These are phyloP conservation scores for Tetrapisispora pingtungensis DNA, from an alignment of 805 yeast species.

Conservation along the genomic window DNA sequence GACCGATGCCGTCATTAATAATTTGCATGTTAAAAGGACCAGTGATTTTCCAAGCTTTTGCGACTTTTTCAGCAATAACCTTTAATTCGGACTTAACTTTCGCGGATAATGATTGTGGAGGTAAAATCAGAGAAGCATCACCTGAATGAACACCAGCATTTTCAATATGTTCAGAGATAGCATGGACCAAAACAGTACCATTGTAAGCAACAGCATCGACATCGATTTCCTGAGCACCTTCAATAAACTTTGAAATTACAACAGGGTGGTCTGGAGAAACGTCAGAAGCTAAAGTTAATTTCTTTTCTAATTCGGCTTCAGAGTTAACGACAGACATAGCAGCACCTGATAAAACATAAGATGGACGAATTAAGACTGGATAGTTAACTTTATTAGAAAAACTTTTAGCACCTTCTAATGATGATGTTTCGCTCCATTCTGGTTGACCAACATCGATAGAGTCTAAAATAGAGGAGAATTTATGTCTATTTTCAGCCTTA, in stretches of 20 bases:
- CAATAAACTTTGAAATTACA: constrained; percentile 90
- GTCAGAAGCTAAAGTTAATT: constrained; percentile 78
- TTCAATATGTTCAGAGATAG: constrained; percentile 95
- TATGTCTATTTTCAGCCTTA: constrained; percentile 97
- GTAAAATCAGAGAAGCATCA: constrained; percentile 91
- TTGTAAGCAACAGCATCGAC: constrained; percentile 91
- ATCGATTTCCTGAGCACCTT: constrained; percentile 94
- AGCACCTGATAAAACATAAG: constrained; percentile 95
- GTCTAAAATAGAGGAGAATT: constrained; percentile 89
- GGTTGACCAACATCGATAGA: constrained; percentile 94
- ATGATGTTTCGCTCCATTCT: constrained; percentile 90
- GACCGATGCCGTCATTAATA: constrained; percentile 63
- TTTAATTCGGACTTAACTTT: constrained; percentile 62
- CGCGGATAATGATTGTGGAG: constrained; percentile 74
- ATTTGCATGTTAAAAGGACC: constrained; percentile 99
- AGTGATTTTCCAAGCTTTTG: constrained; percentile 86
- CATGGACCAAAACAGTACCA: constrained; percentile 86
- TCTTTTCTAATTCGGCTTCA: constrained; percentile 68
- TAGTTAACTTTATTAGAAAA: constrained; percentile 83
- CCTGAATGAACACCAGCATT: constrained; percentile 99
- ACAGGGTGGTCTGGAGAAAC: constrained; percentile 96
- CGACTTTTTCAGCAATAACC: constrained; percentile 88
- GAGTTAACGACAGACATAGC: constrained; percentile 91
- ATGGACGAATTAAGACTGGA: constrained; percentile 96
- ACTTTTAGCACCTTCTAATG: constrained; percentile 70